A percentile compares a stretch with the other conserved stretches of the same genome.
phyloP scores from a whole-genome alignment of 768 basidiomycete species.

The Rhizopogon rudus region DNA sequence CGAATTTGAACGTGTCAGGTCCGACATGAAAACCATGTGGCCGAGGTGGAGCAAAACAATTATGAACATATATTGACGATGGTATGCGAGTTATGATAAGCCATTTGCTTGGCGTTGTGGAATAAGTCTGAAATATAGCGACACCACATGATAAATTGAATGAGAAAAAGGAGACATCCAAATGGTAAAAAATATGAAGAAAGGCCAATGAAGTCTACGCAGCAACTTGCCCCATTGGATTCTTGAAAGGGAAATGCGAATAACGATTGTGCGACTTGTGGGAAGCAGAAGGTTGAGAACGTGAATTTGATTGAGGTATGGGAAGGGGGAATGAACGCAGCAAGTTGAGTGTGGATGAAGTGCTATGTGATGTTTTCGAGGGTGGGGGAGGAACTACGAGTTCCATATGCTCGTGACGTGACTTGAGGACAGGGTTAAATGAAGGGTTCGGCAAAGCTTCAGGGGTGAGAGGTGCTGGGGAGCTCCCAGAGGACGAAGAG shows the following conservation, averaged over 20 bases:
- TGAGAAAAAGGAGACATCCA: not conserved
- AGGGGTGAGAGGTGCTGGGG: constrained; percentile 29
- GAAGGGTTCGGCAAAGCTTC: constrained; percentile 17
- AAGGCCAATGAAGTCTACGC: constrained; percentile 13
- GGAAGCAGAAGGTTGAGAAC: constrained; percentile 12
- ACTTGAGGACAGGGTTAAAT: constrained; percentile 16
- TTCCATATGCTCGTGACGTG: constrained; percentile 22
- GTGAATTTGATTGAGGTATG: constrained; percentile 19
- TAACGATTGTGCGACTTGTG: constrained; percentile 22
- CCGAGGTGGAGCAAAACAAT: not conserved
- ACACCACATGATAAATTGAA: constrained; percentile 21
- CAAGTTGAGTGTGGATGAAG: constrained; percentile 35
- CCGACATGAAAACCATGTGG: not conserved
- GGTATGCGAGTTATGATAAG: not conserved
- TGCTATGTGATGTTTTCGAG: constrained; percentile 19
- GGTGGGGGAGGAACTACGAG: constrained; percentile 22
- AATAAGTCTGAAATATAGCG: constrained; percentile 29
- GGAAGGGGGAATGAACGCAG: constrained; percentile 48
- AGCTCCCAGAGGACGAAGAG: constrained; percentile 30
- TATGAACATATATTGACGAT: not conserved
- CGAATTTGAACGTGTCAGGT: no score
- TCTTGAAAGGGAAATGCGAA: constrained; percentile 17
- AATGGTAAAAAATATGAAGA: not conserved
- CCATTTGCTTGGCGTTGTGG: constrained; percentile 17
- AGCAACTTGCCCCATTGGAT: constrained; percentile 16